These are phyloP conservation scores for Urochloa ruziziensis DNA, from an alignment of 176 grass and related monocot genomes.

Conservation along the genomic window DNA sequence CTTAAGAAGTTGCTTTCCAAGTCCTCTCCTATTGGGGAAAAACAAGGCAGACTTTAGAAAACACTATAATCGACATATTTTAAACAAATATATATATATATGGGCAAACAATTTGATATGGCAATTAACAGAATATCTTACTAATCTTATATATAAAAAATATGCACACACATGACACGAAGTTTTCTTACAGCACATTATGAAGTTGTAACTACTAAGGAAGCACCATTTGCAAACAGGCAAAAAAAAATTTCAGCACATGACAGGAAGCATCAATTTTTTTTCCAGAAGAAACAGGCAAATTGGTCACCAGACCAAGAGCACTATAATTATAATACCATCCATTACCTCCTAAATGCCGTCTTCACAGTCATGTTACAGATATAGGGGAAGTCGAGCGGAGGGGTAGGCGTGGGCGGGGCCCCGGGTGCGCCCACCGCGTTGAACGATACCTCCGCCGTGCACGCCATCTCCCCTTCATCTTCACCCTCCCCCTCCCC, in stretches of 20 bases:
- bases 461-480: constrained; percentile 65
- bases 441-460: constrained; percentile 82
- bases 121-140: background rate
- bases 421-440: constrained; percentile 61
- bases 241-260: too few relatives aligned
- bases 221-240: background rate
- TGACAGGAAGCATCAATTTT: background rate
- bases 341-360: constrained; percentile 66
- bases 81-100: background rate
- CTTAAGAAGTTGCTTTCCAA: constrained; percentile 73
- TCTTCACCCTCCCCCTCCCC: background rate
- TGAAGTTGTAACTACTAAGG: background rate
- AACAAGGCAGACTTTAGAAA: constrained; percentile 4
- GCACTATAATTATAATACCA: background rate
- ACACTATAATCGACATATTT: background rate
- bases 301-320: background rate
- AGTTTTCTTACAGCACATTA: background rate
- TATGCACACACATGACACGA: background rate
- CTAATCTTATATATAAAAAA: background rate
- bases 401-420: constrained; percentile 65
- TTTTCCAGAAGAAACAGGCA: background rate
- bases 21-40: constrained; percentile 51
- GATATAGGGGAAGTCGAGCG: constrained; percentile 72
- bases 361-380: constrained; percentile 95
- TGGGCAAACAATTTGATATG: background rate